phyloP scores from a whole-genome alignment of 306 rosid genomes.

The Macrotyloma uniflorum region DNA sequence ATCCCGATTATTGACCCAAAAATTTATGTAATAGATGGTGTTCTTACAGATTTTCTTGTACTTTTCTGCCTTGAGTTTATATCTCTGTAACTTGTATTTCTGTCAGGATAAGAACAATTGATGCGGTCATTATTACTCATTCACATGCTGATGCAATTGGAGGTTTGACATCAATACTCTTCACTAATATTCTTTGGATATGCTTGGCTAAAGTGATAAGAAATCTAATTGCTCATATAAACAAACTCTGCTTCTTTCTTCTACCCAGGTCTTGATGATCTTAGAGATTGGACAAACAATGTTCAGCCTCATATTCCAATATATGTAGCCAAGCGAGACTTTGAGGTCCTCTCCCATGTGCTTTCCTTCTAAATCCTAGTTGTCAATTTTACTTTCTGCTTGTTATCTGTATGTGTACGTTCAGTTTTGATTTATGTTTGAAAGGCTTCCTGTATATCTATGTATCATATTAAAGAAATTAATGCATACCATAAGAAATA shows the following conservation, averaged over 20 bases:
- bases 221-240: conserved; percentile 16
- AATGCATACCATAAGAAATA: conserved; percentile 19
- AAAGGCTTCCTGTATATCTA: conserved; percentile 14
- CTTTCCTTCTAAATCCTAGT: conserved; percentile 35
- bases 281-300: conserved; percentile 98
- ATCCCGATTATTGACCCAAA: conserved; percentile 12
- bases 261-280: conserved; percentile 84
- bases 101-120: conserved; percentile 95
- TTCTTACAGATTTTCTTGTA: conserved; percentile 34
- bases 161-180: conserved; percentile 62
- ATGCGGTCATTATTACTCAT: conserved; percentile 95
- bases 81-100: conserved; percentile 58
- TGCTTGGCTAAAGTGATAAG: conserved; percentile 26
- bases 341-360: conserved; percentile 62
- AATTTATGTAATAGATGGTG: conserved; percentile 13
- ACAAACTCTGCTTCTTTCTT: conserved; percentile 33
- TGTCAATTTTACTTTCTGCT: conserved; percentile 2
- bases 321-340: conserved; percentile 84
- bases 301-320: conserved; percentile 88
- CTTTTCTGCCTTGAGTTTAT: conserved; percentile 26
- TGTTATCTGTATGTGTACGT: neutral
- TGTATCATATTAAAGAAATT: conserved; percentile 12
- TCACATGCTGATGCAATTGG: conserved; percentile 99
- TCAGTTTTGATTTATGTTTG: neutral
- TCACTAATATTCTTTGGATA: conserved; percentile 34